Evolutionary conservation across 179 eudicot species (phyloP), one percentile per base, ranked within the genome.

Genomic region (Beta macrorhiza): DNA sequence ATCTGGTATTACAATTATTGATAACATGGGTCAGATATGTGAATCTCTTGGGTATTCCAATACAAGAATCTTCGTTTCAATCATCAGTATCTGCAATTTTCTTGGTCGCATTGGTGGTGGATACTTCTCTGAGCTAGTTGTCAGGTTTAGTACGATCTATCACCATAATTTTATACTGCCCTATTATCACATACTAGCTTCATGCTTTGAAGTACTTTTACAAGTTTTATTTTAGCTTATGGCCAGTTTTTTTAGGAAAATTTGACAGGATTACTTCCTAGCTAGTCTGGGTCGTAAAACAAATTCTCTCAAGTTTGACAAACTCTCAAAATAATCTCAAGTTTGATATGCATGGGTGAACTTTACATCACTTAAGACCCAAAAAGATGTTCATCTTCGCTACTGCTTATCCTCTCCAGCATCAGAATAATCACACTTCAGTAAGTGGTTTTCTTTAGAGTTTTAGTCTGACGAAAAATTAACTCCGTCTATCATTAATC

Each of bases 101-200:
- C 90, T 89, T 64, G 91, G 90, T 10, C 89, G 90, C 16, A 83
- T 89, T 79, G 90, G 87, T 49, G 91, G 91, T 2, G 91, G 91
- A 57, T 89, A 89, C 91, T 81, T 87, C 86, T 89, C 91, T 5
- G 91, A 89, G 88, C 55, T 84, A 22, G 74, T 89, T 63, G 86
- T 89, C 45, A 89, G 88, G 90, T 87, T 64, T 29, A 64, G 68
- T 25, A 64, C 19, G 8, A 3, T 22, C 44, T 29, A 64, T 64
- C 42, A 0, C 5, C 16, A 25, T 22, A 10, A 22, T 22, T n/a
- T n/a, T 25, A 62, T 5, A 62, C 20, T n/a, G 14, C n/a, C 29
- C 9, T 8, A 3, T 9, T 62, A 62, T 29, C 11, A 11, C 11
- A 63, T 22, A 20, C 9, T 62, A 7, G 12, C 9, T n/a, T n/a